phyloP scores from a whole-genome alignment of 805 yeast species.

The Phaffomyces opuntiae region DNA sequence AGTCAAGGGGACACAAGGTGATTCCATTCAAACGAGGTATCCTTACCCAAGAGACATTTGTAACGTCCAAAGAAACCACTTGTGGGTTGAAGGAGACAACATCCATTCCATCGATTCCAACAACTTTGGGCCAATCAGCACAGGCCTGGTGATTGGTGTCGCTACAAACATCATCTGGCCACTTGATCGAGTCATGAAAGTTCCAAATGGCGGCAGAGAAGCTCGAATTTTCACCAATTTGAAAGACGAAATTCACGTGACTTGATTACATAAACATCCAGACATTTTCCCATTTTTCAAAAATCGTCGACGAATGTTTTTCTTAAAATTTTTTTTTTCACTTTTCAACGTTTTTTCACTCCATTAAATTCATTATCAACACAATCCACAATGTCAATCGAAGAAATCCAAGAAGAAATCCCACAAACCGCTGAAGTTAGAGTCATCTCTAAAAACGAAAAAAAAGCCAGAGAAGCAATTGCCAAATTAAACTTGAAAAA shows the following conservation, averaged over 20 bases:
- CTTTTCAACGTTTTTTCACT: not conserved
- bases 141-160: constrained; percentile 74
- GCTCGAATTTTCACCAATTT: constrained; percentile 26
- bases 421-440: constrained; percentile 81
- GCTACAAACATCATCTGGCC: constrained; percentile 73
- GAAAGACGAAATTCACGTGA: not conserved
- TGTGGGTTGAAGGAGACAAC: constrained; percentile 96
- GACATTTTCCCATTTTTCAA: not conserved
- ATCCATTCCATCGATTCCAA: constrained; percentile 79
- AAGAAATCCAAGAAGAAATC: constrained; percentile 39
- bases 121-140: constrained; percentile 80
- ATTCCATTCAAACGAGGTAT: constrained; percentile 50
- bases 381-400: constrained; percentile 25
- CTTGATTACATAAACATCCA: not conserved
- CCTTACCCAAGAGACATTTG: constrained; percentile 62
- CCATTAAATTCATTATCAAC: not conserved
- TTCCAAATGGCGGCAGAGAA: constrained; percentile 50
- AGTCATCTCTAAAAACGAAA: constrained; percentile 83
- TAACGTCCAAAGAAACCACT: constrained; percentile 66
- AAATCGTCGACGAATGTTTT: not conserved
- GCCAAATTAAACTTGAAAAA: constrained; percentile 84
- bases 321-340: not conserved
- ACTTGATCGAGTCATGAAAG: constrained; percentile 41
- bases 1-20: constrained; percentile 70
- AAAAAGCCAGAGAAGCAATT: constrained; percentile 90